Evolutionary conservation across 345 rosid species (phyloP), one percentile per base, ranked within the genome.

Genomic region (Arabis hirsuta): DNA sequence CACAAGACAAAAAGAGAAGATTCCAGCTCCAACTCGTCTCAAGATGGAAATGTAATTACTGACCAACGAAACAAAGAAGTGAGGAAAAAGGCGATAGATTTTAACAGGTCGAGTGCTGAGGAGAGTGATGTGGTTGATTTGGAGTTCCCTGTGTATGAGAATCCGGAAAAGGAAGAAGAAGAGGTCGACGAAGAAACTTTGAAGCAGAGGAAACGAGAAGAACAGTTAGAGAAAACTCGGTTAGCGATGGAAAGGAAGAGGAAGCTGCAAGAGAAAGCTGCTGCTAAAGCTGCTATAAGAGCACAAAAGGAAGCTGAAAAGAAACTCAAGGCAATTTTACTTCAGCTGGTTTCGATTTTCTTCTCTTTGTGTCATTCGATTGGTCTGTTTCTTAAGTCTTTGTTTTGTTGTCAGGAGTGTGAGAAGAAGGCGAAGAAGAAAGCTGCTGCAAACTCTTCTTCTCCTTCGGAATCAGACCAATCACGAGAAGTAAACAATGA

Each of bases 241-340:
- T 89, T 79, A 78, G 98, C 96, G 6, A 76, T 84, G 85, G 99
- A 96, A 76, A 88, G 97, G 81, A 96, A 96, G 89, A 92, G 81
- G 85, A 96, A 86, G 81, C 59, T 82, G 73, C 92, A 92, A 10
- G 98, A 92, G 79, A 92, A 90, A 84, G 82, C 90, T 61, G 91
- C 96, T 47, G 89, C 84, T 26, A 95, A 91, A 84, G 96, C 96
- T 50, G 93, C 99, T 45, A 71, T 76, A 34, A 86, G 90, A 84
- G 93, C 97, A 76, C 85, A 94, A 73, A 94, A 89, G 84, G 98
- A 94, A 66, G 96, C 96, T 55, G 96, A 92, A 65, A 96, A 86
- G 86, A 92, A 87, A 81, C 88, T 85, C 54, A 88, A 90, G 99
- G 99, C 59, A 86, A 81, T 78, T 80, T 39, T 14, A 12, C 19